Conservation (phyloP, 441 rosid genomes). For the Flueggea neowawraea region DNA sequence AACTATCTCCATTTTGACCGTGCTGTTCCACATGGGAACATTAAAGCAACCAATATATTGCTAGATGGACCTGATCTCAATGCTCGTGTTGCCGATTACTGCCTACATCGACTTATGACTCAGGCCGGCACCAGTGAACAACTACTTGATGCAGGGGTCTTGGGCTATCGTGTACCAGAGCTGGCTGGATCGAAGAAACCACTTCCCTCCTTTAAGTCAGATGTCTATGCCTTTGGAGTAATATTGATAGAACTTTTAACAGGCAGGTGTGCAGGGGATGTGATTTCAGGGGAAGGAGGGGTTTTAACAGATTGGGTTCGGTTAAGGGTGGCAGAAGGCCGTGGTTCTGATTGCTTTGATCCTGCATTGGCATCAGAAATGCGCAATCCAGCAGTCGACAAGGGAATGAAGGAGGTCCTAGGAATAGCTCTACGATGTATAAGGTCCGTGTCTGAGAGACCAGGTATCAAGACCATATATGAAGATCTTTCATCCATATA, state of each 20-base stretch:
- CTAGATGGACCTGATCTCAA: conserved; percentile 88
- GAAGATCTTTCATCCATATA: conserved; percentile 97
- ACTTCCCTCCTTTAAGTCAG: conserved; percentile 88
- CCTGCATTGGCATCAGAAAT: conserved; percentile 51
- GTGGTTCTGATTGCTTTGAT: conserved; percentile 68
- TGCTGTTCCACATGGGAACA: conserved; percentile 93
- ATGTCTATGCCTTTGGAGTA: conserved; percentile 94
- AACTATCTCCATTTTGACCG: conserved; percentile 98
- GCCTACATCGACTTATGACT: conserved; percentile 96
- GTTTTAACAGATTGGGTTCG: conserved; percentile 87
- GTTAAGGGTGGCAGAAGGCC: conserved; percentile 70
- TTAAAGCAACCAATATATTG: conserved; percentile 81
- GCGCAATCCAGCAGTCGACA: conserved; percentile 53
- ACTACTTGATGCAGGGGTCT: conserved; percentile 87
- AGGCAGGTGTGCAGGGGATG: conserved; percentile 95
- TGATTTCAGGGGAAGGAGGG: conserved; percentile 78
- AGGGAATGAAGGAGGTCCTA: conserved; percentile 93
- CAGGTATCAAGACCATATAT: conserved; percentile 93
- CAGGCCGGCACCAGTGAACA: conserved; percentile 95
- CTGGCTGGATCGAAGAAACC: conserved; percentile 92
- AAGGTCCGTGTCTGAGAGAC: conserved; percentile 83
- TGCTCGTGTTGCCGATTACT: conserved; percentile 92
- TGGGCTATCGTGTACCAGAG: conserved; percentile 98
- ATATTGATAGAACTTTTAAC: conserved; percentile 76
- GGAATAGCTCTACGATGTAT: conserved; percentile 79